phyloP scores from a whole-genome alignment of 2,329 filamentous ascomycete genomes.

The Aspergillus neotritici region DNA sequence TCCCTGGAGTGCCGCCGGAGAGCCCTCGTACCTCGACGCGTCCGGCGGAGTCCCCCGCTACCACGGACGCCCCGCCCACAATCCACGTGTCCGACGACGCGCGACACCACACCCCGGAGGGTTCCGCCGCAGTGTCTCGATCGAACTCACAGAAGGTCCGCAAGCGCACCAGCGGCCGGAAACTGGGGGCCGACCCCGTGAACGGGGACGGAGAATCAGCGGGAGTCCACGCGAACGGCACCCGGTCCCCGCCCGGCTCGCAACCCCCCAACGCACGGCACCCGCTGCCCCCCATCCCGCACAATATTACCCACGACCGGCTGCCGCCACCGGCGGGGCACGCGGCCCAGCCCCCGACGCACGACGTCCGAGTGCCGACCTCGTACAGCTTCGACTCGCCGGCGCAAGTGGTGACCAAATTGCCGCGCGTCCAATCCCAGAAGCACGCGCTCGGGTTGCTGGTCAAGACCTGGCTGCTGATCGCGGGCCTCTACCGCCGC shows the following conservation, averaged over 20 bases:
- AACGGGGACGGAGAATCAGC: constrained; percentile 16
- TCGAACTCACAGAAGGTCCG: constrained; percentile 28
- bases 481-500: constrained; percentile 79
- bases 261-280: constrained; percentile 27
- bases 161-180: constrained; percentile 25
- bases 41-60: constrained; percentile 16
- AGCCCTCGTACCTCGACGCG: constrained; percentile 16
- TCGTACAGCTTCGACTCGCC: constrained; percentile 36
- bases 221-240: too few species aligned
- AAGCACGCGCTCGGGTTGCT: constrained; percentile 56
- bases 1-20: constrained; percentile 17
- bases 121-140: constrained; percentile 11
- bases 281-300: constrained; percentile 27
- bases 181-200: constrained; percentile 17
- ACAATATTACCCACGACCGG: constrained; percentile 34
- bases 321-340: constrained; percentile 34
- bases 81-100: constrained; percentile 70
- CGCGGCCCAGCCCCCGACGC: constrained; percentile 38
- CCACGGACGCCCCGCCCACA: constrained; percentile 54
- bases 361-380: constrained; percentile 37
- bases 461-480: constrained; percentile 81
- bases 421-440: constrained; percentile 47
- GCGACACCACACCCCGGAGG: too few species aligned
- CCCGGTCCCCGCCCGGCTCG: constrained; percentile 18
- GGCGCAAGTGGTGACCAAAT: constrained; percentile 42